Evolutionary conservation across 208 protist genomes (phyloP).

Genomic region (Acanthamoeba triangularis): DNA sequence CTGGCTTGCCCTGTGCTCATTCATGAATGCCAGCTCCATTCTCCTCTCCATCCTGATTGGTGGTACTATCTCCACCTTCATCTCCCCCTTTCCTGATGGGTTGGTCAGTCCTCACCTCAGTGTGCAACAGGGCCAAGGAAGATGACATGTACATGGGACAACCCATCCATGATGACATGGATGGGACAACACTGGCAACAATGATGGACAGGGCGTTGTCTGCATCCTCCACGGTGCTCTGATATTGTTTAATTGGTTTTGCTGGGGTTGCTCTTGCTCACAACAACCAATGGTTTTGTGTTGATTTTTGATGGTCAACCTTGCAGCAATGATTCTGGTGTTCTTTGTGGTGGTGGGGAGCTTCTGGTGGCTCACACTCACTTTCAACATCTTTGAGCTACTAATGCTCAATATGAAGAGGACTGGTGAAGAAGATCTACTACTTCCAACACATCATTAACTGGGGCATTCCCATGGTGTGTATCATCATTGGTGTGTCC

Average conservation of each 20-base stretch:
- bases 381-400: conserved; percentile 1
- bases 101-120: neutral
- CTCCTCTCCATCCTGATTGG: conserved; percentile 28
- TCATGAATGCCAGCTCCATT: neutral
- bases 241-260: neutral
- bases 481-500: neutral
- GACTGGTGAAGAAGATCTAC: neutral
- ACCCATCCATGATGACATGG: neutral
- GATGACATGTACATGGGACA: neutral
- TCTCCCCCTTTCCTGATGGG: neutral
- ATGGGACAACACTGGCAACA: neutral
- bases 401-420: neutral
- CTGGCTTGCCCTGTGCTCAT: neutral
- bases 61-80: neutral
- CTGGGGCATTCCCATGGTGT: neutral
- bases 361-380: conserved; percentile 50
- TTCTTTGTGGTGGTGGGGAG: conserved; percentile 1
- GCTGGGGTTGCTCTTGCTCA: neutral
- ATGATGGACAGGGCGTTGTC: neutral
- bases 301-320: neutral
- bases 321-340: neutral
- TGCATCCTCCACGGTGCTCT: neutral
- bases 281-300: neutral
- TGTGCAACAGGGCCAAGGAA: neutral
- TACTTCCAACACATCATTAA: neutral